phyloP scores from a whole-genome alignment of 2,329 filamentous ascomycete genomes.

The Raffaelea albimanens region DNA sequence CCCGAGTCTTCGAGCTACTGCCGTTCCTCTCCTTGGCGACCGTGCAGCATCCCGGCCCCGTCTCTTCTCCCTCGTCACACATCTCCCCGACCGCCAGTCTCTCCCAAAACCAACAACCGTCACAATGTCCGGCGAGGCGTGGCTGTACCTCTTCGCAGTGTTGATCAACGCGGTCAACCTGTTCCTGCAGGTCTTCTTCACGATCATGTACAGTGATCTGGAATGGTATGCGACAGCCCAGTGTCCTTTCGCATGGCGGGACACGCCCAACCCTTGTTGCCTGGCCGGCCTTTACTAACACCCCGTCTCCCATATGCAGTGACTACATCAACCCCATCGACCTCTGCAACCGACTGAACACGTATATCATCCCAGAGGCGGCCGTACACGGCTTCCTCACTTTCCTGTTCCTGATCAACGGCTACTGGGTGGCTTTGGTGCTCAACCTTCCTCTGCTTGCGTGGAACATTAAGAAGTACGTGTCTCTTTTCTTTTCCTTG shows the following conservation, averaged over 20 bases:
- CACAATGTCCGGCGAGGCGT: conserved; percentile 91
- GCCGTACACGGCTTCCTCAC: conserved; percentile 95
- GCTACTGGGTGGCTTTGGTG: conserved; percentile 90
- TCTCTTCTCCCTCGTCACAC: background rate
- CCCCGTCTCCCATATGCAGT: conserved; percentile 34
- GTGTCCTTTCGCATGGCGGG: background rate
- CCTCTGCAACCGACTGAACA: conserved; percentile 99
- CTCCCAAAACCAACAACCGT: conserved; percentile 1
- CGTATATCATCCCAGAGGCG: conserved; percentile 98
- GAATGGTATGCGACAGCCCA: conserved; percentile 67
- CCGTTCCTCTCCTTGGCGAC: too few relatives aligned
- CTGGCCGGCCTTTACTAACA: conserved; percentile 18
- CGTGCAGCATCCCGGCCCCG: too few relatives aligned
- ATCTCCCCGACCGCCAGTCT: background rate
- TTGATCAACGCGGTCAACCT: conserved; percentile 99
- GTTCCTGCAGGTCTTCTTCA: conserved; percentile 99
- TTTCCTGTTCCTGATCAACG: conserved; percentile 93
- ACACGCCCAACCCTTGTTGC: background rate
- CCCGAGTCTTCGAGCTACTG: too few relatives aligned
- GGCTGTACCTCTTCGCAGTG: conserved; percentile 95
- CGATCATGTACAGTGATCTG: conserved; percentile 99
- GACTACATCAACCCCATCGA: conserved; percentile 99
- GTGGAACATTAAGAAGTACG: conserved; percentile 97
- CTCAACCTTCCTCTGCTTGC: conserved; percentile 85
- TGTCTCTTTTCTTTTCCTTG: too few relatives aligned